Evolutionary conservation across 2,329 filamentous ascomycete species (phyloP).

Genomic region (Coleophoma cylindrospora): DNA sequence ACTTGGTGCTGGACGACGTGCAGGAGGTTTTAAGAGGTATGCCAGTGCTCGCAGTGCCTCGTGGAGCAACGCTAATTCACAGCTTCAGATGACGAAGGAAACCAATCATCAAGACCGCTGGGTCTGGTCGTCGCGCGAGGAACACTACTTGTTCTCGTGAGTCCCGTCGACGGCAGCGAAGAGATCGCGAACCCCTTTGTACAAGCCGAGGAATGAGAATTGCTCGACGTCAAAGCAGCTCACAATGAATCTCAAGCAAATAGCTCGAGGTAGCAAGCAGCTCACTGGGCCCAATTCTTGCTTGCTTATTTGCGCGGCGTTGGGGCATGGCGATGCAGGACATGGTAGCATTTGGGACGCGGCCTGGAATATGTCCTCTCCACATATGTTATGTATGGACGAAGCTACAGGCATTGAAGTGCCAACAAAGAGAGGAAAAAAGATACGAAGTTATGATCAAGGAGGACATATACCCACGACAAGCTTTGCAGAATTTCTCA

Average conservation of each 20-base stretch:
- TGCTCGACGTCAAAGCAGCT: not conserved
- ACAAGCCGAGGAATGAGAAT: slow-evolving; percentile 56
- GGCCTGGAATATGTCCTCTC: too few relatives aligned
- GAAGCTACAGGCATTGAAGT: too few relatives aligned
- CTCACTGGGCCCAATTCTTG: too few relatives aligned
- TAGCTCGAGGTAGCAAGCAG: not conserved
- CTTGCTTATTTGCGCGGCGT: too few relatives aligned
- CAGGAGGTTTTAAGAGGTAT: slow-evolving; percentile 84
- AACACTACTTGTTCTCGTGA: slow-evolving; percentile 87
- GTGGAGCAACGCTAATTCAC: not conserved
- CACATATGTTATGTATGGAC: too few relatives aligned
- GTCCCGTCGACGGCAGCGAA: slow-evolving; percentile 89
- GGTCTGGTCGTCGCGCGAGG: slow-evolving; percentile 83
- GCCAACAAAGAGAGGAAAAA: too few relatives aligned
- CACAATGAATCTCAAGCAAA: not conserved
- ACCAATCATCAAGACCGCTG: slow-evolving; percentile 64
- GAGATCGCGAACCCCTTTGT: slow-evolving; percentile 93
- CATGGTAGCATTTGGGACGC: too few relatives aligned
- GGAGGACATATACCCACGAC: too few relatives aligned
- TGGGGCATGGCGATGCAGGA: too few relatives aligned
- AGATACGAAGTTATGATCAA: too few relatives aligned
- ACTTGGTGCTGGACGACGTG: slow-evolving; percentile 91
- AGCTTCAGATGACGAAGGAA: slow-evolving; percentile 80
- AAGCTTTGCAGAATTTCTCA: too few relatives aligned
- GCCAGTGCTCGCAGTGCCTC: slow-evolving; percentile 16